A percentile compares a stretch with the other conserved stretches of the same genome.
Evolutionary conservation across 164 flowering plant species (phyloP).

Genomic region (Euptelea pleiosperma): DNA sequence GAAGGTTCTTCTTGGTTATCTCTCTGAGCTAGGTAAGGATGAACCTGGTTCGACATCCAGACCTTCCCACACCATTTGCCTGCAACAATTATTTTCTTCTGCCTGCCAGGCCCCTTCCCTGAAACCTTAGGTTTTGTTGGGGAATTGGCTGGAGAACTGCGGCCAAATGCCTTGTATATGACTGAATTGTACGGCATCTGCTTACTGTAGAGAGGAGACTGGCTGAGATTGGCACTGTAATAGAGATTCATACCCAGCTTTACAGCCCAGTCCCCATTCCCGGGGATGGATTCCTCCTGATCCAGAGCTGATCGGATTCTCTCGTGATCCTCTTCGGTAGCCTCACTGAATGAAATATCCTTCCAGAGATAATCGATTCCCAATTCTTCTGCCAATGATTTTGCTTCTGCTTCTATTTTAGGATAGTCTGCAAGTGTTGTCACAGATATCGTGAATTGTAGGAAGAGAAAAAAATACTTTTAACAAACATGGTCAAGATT

Average conservation of each 20-base stretch:
- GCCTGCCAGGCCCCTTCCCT: slow-evolving; percentile 44
- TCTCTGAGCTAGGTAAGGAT: slow-evolving; percentile 54
- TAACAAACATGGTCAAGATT: no score
- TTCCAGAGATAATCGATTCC: slow-evolving; percentile 61
- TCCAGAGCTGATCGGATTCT: slow-evolving; percentile 58
- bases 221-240: slow-evolving; percentile 81
- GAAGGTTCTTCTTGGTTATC: slow-evolving; percentile 40
- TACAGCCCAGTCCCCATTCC: slow-evolving; percentile 94
- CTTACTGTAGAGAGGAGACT: slow-evolving; percentile 84
- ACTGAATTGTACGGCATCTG: slow-evolving; percentile 93
- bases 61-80: slow-evolving; percentile 99
- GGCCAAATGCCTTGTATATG: slow-evolving; percentile 81
- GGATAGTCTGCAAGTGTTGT: slow-evolving; percentile 69
- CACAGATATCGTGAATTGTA: no score
- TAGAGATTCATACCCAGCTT: slow-evolving; percentile 87
- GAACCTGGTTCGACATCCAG: slow-evolving; percentile 97
- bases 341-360: slow-evolving; percentile 51
- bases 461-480: no score
- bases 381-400: slow-evolving; percentile 63
- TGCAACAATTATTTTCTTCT: slow-evolving; percentile 66
- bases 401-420: slow-evolving; percentile 70
- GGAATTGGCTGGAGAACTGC: slow-evolving; percentile 40
- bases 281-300: slow-evolving; percentile 63
- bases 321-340: slow-evolving; percentile 60
- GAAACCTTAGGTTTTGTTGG: slow-evolving; percentile 28